Percentiles rank a stretch among this genome's conserved stretches.
These are phyloP conservation scores for Gaultheria prostrata DNA, from an alignment of 148 eudicot genomes.

Conservation along the genomic window DNA sequence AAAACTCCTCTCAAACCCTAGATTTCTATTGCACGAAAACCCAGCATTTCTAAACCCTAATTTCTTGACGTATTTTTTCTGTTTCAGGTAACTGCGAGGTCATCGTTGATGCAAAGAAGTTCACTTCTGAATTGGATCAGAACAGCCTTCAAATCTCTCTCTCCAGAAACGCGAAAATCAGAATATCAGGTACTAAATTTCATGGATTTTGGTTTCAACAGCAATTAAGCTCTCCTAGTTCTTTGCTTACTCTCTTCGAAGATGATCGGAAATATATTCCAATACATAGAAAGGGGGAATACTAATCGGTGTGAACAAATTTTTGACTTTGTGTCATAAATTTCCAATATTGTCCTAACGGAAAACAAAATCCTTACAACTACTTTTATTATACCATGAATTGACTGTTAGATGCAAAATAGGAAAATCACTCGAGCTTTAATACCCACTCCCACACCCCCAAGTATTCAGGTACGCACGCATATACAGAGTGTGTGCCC, in stretches of 20 bases:
- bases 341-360: not conserved
- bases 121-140: slow-evolving; percentile 33
- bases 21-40: not conserved
- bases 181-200: slow-evolving; percentile 47
- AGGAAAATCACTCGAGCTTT: not conserved
- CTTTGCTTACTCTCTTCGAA: not conserved
- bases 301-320: not conserved
- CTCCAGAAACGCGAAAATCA: slow-evolving; percentile 41
- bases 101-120: slow-evolving; percentile 45
- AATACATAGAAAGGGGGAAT: not conserved
- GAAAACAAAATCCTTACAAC: not conserved
- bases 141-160: slow-evolving; percentile 45
- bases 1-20: not conserved
- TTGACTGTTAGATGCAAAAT: too few relatives aligned
- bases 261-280: not conserved
- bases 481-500: not conserved
- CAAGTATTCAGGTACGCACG: not conserved
- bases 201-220: not conserved
- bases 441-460: not conserved
- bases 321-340: not conserved
- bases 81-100: slow-evolving; percentile 70
- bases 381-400: too few relatives aligned
- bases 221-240: not conserved
- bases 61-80: not conserved
- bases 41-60: not conserved